These are phyloP conservation scores for Diaporthe helianthi DNA, from an alignment of 2,329 filamentous ascomycete genomes.

Conservation along the genomic window DNA sequence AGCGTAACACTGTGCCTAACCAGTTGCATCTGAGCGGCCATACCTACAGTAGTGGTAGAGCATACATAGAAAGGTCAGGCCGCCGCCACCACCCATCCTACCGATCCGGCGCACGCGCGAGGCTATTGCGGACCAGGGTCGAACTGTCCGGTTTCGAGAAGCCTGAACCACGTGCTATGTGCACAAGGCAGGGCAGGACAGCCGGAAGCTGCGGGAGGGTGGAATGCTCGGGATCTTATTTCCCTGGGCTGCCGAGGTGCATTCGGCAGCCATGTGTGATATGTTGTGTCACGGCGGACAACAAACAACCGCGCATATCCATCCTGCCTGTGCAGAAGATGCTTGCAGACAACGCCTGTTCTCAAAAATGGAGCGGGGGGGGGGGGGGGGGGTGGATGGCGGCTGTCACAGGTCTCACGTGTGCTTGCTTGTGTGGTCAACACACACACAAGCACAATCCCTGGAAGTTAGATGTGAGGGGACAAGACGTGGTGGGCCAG, in stretches of 20 bases:
- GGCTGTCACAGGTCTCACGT: neutral
- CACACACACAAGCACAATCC: too few species aligned
- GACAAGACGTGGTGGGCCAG: neutral
- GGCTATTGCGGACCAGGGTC: too few species aligned
- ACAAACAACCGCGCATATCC: neutral
- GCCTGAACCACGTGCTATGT: neutral
- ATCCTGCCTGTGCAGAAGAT: neutral
- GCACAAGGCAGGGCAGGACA: neutral
- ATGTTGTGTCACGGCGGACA: neutral
- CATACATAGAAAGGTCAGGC: neutral
- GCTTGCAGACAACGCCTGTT: neutral
- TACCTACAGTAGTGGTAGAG: neutral
- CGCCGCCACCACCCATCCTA: neutral
- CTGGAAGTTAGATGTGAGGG: too few species aligned
- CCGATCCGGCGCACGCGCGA: neutral
- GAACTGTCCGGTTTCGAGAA: neutral
- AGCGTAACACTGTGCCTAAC: neutral
- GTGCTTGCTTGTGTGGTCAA: neutral
- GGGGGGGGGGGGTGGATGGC: neutral
- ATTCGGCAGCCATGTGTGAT: neutral
- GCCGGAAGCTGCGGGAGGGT: constrained; percentile 1
- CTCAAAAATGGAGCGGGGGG: neutral
- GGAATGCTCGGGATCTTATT: neutral
- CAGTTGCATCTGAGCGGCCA: neutral
- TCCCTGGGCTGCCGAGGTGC: too few species aligned